Evolutionary conservation across 1,284 basidiomycete species (phyloP), one percentile per base, ranked within the genome.

Genomic region (Microbotryum saponariae): DNA sequence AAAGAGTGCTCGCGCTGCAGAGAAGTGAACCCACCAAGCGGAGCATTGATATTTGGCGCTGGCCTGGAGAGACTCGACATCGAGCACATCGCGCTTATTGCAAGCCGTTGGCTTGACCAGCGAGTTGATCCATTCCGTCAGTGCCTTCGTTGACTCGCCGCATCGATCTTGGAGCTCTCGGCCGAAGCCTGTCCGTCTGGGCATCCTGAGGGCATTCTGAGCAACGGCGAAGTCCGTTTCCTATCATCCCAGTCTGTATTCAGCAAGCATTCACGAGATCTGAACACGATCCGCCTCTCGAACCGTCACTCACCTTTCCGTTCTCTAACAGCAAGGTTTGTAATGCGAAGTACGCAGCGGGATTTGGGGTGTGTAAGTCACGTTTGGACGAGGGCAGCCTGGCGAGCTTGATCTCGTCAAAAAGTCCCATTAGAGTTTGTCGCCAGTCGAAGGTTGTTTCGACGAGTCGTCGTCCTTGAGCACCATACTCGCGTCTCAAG

Each of bases 121-220:
- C 54, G 62, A 60, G 58, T 63, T 47, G 62, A 63, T 63, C 62
- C 62, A 63, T 20, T 60, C 51, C 10, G 62, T 60, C 27, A 63
- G 25, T 6, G 58, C 62, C 31, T 54, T 42, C 31, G 53, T 54
- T 49, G 58, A 60, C 53, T 63, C 62, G 47, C 62, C 62, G 55
- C 62, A 63, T 2, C 62, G 62, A 21, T 63, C 54, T 29, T 63
- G 62, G n/a, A 63, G 42, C 21, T 54, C 58, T 25, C 54, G 53
- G 48, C 62, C 62, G 48, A 63, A 23, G 21, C 62, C 62, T 44
- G 46, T 42, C 7, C 62, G 62, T 1, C 52, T 42, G 7, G 58
- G 62, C 45, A 56, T 58, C 37, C 60, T 60, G 55, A 63, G 58
- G 33, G 50, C 47, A 45, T 54, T 60, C 49, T 63, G 62, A 23